Evolutionary conservation across 2,329 filamentous ascomycete species (phyloP).

Genomic region (Cladorrhinum sp.): DNA sequence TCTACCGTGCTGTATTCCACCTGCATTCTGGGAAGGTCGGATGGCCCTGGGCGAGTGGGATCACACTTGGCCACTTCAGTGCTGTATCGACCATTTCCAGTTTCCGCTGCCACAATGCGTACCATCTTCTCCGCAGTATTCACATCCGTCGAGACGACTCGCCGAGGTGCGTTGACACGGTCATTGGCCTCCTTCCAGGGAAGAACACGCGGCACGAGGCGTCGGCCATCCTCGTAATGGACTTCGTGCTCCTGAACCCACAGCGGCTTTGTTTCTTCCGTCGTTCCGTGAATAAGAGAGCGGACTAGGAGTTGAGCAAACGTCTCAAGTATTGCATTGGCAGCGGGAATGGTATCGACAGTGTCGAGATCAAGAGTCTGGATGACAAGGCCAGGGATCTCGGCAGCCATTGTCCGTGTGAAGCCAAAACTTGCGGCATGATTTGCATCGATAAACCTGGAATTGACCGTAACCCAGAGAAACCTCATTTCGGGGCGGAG

Average conservation of each 20-base stretch:
- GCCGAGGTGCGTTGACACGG: constrained; percentile 37
- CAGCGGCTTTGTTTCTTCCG: constrained; percentile 24
- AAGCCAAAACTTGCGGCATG: constrained; percentile 34
- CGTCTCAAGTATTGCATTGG: constrained; percentile 15
- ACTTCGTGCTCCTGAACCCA: constrained; percentile 39
- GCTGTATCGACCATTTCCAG: constrained; percentile 23
- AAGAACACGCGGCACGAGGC: constrained; percentile 39
- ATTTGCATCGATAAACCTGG: constrained; percentile 25
- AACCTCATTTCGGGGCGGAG: constrained; percentile 31
- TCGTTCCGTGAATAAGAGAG: background rate
- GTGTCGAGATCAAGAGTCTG: constrained; percentile 34
- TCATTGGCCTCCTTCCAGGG: constrained; percentile 39
- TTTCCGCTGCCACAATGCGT: constrained; percentile 26
- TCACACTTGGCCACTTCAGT: constrained; percentile 6
- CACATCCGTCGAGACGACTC: constrained; percentile 32
- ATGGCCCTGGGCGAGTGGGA: constrained; percentile 6
- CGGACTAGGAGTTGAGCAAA: constrained; percentile 28
- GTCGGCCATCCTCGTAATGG: constrained; percentile 34
- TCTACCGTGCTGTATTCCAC: constrained; percentile 38
- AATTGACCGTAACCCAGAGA: constrained; percentile 33
- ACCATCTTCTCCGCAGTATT: constrained; percentile 36
- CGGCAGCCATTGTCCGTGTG: constrained; percentile 32
- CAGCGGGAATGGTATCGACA: constrained; percentile 7
- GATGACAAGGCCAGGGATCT: constrained; percentile 32
- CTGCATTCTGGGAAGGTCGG: constrained; percentile 13